phyloP scores from a whole-genome alignment of 2,329 filamentous ascomycete genomes.

The Lasiodiplodia gonubiensis region DNA sequence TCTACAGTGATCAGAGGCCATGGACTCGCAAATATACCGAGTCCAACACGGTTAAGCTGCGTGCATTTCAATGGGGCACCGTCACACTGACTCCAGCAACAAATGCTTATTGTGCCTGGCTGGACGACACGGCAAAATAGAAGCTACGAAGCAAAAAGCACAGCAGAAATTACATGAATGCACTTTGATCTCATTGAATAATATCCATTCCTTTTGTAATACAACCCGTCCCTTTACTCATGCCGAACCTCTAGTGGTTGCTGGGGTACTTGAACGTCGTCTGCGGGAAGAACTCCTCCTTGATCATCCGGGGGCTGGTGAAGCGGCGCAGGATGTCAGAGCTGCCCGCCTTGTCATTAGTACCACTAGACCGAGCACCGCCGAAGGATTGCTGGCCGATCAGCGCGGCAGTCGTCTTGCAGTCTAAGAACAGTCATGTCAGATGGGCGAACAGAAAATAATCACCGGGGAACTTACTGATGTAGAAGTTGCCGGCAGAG shows the following conservation, averaged over 20 bases:
- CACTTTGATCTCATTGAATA: background rate
- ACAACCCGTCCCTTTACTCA: background rate
- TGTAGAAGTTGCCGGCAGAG: slow-evolving; percentile 81
- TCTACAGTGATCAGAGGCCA: background rate
- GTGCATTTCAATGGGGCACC: too few species aligned
- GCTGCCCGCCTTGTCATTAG: slow-evolving; percentile 64
- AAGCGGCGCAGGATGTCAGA: slow-evolving; percentile 58
- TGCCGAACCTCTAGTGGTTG: slow-evolving; percentile 40
- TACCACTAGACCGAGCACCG: slow-evolving; percentile 60
- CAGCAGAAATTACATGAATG: background rate
- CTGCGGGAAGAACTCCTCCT: slow-evolving; percentile 60
- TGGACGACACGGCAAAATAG: background rate
- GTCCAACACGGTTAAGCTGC: too few species aligned
- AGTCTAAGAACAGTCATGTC: slow-evolving; percentile 55
- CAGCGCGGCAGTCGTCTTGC: slow-evolving; percentile 68
- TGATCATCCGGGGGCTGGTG: slow-evolving; percentile 61
- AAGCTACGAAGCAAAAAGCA: background rate
- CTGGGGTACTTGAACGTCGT: slow-evolving; percentile 59
- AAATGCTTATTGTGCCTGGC: too few species aligned
- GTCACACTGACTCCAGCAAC: too few species aligned
- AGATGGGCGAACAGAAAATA: background rate
- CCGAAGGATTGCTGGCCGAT: slow-evolving; percentile 59
- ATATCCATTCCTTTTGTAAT: background rate
- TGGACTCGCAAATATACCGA: background rate
- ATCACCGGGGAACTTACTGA: slow-evolving; percentile 53